Conservation (phyloP, 2,329 filamentous ascomycete genomes). For the Geosmithia putterillii region DNA sequence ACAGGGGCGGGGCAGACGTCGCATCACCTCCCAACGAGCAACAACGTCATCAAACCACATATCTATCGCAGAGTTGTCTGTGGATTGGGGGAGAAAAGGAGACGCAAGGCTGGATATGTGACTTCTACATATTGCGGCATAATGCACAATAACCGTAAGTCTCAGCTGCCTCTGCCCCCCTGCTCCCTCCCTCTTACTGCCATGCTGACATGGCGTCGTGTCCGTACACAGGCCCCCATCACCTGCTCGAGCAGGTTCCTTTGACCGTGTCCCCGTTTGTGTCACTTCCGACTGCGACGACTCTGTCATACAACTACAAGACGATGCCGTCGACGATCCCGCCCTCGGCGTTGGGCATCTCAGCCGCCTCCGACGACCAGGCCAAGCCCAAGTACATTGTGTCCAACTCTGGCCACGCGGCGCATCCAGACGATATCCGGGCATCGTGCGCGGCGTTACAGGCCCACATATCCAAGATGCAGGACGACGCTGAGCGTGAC, state of each 20-base stretch:
- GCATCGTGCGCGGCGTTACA: conserved; percentile 69
- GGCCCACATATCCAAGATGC: conserved; percentile 58
- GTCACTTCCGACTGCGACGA: conserved; percentile 76
- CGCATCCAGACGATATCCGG: conserved; percentile 78
- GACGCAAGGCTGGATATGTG: background rate
- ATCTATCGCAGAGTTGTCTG: background rate
- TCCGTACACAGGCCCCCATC: conserved; percentile 63
- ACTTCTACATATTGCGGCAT: background rate
- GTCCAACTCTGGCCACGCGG: conserved; percentile 66
- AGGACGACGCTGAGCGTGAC: conserved; percentile 53
- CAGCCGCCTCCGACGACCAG: conserved; percentile 19
- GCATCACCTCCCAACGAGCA: too few species aligned
- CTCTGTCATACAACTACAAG: conserved; percentile 92
- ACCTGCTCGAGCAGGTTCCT: conserved; percentile 81
- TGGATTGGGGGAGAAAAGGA: background rate
- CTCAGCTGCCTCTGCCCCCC: background rate
- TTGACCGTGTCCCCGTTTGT: conserved; percentile 92
- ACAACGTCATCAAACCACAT: background rate
- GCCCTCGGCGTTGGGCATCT: conserved; percentile 19
- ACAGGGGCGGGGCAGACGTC: background rate
- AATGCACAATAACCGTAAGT: conserved; percentile 11
- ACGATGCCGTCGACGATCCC: conserved; percentile 79
- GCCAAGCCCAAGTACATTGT: conserved; percentile 61
- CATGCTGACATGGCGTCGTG: conserved; percentile 2
- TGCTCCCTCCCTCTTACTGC: background rate